A percentile compares a stretch with the other conserved stretches of the same genome.
phyloP scores from a whole-genome alignment of 345 rosid species.

The Conringia planisiliqua region DNA sequence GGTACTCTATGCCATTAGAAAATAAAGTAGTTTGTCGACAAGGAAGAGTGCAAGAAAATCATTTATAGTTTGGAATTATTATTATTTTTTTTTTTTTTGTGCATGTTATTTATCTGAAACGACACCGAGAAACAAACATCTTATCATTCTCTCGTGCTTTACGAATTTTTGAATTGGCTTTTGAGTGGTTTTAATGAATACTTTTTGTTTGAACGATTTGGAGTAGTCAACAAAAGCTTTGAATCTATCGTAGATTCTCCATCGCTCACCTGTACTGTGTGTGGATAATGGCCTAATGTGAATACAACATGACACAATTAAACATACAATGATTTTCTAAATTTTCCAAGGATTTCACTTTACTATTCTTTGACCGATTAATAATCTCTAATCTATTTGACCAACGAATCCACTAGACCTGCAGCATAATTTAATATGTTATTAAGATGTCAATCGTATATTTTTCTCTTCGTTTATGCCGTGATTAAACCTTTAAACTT shows the following conservation, averaged over 20 bases:
- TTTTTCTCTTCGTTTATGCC: background rate
- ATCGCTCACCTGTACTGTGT: background rate
- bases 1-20: slow-evolving; percentile 5
- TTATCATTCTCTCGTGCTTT: slow-evolving; percentile 27
- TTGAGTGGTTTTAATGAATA: slow-evolving; percentile 11
- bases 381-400: background rate
- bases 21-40: slow-evolving; percentile 30
- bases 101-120: slow-evolving; percentile 26
- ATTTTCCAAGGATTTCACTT: background rate
- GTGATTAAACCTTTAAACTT: background rate
- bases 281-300: background rate
- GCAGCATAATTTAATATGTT: background rate
- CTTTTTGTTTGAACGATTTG: slow-evolving; percentile 1
- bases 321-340: slow-evolving; percentile 1
- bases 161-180: slow-evolving; percentile 17
- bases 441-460: background rate
- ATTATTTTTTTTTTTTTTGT: background rate
- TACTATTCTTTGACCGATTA: background rate
- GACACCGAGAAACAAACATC: slow-evolving; percentile 33
- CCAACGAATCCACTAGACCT: background rate
- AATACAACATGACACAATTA: slow-evolving; percentile 11
- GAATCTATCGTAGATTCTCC: slow-evolving; percentile 30
- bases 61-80: slow-evolving; percentile 10
- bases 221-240: slow-evolving; percentile 28
- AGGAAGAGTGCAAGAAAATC: slow-evolving; percentile 30